phyloP scores from a whole-genome alignment of 1,139 yeast genomes.

The Kodamaea sp. region DNA sequence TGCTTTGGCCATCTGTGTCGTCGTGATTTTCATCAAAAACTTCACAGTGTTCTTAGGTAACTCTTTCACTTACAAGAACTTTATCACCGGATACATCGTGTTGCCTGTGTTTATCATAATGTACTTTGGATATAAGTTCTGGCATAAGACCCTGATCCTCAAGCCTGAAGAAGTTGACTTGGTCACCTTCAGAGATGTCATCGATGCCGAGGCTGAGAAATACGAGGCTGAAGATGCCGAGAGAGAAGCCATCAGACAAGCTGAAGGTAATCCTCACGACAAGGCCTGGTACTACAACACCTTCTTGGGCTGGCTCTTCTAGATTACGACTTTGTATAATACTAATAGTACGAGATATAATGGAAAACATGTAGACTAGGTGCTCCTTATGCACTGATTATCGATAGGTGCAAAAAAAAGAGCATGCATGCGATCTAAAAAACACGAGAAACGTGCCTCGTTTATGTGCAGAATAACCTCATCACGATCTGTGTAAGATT shows the following conservation, averaged over 20 bases:
- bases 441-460: no score
- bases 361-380: no score
- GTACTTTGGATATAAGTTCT: conserved; percentile 59
- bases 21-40: conserved; percentile 69
- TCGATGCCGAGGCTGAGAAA: conserved; percentile 67
- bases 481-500: no score
- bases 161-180: conserved; percentile 63
- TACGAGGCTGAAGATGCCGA: conserved; percentile 46
- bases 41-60: conserved; percentile 67
- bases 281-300: conserved; percentile 57
- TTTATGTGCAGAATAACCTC: no score
- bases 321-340: conserved; percentile 6
- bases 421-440: no score
- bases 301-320: conserved; percentile 56
- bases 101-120: conserved; percentile 63
- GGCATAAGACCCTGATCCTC: conserved; percentile 52
- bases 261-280: conserved; percentile 44
- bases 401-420: no score
- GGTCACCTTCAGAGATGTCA: conserved; percentile 60
- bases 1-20: conserved; percentile 53
- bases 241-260: conserved; percentile 47
- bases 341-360: no score
- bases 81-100: conserved; percentile 79
- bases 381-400: no score
- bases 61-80: conserved; percentile 56